Conservation (phyloP, 164 flowering plant species). For the Macadamia integrifolia region DNA sequence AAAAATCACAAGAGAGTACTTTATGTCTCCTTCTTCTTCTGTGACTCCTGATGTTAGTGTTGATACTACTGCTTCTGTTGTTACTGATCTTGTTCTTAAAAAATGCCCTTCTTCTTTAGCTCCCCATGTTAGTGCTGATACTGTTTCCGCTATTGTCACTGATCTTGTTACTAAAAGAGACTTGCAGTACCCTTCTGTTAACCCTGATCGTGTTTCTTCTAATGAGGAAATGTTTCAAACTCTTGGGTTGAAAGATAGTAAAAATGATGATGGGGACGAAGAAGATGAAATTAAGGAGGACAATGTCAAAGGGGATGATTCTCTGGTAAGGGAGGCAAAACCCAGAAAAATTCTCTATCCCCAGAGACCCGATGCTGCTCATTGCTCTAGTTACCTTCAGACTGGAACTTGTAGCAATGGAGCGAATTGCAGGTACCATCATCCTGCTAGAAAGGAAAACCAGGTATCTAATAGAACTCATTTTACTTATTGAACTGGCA, state of each 20-base stretch:
- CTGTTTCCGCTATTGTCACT: too few species aligned
- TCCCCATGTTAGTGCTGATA: too few species aligned
- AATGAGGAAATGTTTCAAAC: not conserved
- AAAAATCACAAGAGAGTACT: too few species aligned
- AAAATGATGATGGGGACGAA: constrained; percentile 2
- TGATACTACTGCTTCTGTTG: too few species aligned
- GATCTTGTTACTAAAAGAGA: too few species aligned
- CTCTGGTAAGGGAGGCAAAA: constrained; percentile 1
- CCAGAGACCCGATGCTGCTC: constrained; percentile 56
- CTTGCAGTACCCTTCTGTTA: too few species aligned
- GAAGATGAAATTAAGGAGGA: constrained; percentile 8
- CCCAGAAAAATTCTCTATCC: not conserved
- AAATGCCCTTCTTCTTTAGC: too few species aligned
- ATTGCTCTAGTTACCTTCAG: constrained; percentile 63
- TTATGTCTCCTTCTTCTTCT: too few species aligned
- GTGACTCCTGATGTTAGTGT: too few species aligned
- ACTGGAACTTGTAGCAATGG: constrained; percentile 72
- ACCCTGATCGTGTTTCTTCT: too few species aligned
- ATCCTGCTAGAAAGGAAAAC: constrained; percentile 37
- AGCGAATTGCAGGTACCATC: constrained; percentile 61
- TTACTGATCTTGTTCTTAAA: too few species aligned
- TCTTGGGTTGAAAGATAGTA: constrained; percentile 8
- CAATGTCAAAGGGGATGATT: constrained; percentile 5
- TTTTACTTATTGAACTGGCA: not conserved
- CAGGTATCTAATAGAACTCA: constrained; percentile 19